Percentiles rank a stretch among this genome's conserved stretches.
Conservation (phyloP, 192 early-diverging fungal genomes). For the Backusella mclennaniae region DNA sequence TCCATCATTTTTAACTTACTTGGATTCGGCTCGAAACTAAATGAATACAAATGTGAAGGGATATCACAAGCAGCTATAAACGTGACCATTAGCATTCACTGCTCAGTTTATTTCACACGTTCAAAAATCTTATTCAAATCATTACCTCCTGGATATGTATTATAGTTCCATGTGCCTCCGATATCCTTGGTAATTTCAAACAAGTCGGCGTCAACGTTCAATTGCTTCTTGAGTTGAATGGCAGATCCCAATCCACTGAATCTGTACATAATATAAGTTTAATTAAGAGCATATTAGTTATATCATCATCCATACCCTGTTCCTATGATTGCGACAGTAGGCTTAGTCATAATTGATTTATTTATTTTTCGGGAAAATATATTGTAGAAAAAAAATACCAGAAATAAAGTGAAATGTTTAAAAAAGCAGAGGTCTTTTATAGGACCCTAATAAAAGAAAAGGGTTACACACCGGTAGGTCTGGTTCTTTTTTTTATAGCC, state of each 20-base stretch:
- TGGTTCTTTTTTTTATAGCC: neutral
- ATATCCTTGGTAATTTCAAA: constrained; percentile 47
- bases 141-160: constrained; percentile 38
- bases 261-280: neutral
- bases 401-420: neutral
- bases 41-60: constrained; percentile 37
- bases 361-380: neutral
- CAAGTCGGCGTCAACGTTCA: constrained; percentile 39
- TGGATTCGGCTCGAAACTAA: constrained; percentile 41
- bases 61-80: constrained; percentile 39
- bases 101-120: neutral
- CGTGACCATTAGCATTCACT: neutral
- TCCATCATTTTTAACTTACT: constrained; percentile 1
- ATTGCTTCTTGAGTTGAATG: constrained; percentile 44
- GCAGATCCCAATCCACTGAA: constrained; percentile 52
- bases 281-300: neutral
- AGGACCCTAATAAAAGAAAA: neutral
- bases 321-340: neutral
- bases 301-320: neutral
- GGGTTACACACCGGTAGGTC: neutral
- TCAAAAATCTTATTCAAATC: neutral
- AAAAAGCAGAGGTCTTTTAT: neutral
- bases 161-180: constrained; percentile 53
- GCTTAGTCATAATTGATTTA: neutral
- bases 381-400: neutral